phyloP scores from a whole-genome alignment of 1,284 basidiomycete genomes.

The Mycena citricolor region DNA sequence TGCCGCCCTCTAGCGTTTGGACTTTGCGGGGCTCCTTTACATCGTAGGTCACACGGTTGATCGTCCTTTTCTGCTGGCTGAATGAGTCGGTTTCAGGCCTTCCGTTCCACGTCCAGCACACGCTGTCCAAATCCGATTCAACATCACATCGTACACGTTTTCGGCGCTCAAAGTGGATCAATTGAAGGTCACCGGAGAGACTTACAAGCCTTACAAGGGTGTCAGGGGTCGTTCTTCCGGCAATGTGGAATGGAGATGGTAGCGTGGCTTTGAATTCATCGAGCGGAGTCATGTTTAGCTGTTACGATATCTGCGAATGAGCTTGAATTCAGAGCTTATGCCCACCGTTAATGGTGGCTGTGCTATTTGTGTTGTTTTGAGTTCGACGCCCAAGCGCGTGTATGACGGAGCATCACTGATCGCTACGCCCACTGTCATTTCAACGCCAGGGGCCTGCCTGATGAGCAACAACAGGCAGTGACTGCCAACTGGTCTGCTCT shows the following conservation, averaged over 20 bases:
- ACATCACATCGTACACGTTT: constrained; percentile 71
- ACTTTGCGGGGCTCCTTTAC: constrained; percentile 77
- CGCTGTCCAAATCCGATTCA: constrained; percentile 72
- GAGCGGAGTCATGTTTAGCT: neutral
- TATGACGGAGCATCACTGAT: too few species aligned
- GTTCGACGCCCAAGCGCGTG: too few species aligned
- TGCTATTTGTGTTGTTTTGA: too few species aligned
- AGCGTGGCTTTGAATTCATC: constrained; percentile 28
- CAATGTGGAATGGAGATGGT: constrained; percentile 78
- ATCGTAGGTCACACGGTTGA: constrained; percentile 57
- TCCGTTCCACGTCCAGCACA: constrained; percentile 55
- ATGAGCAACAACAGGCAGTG: too few species aligned
- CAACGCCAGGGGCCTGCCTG: too few species aligned
- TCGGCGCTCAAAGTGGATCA: constrained; percentile 84
- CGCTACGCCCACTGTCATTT: too few species aligned
- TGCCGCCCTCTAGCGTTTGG: constrained; percentile 69
- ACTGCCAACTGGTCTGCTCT: too few species aligned
- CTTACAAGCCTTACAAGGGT: constrained; percentile 87
- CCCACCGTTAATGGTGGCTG: too few species aligned
- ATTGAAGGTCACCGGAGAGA: constrained; percentile 77
- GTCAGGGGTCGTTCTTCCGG: constrained; percentile 63
- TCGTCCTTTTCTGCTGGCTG: constrained; percentile 6
- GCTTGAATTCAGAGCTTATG: neutral
- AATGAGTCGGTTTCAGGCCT: constrained; percentile 36
- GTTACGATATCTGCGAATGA: constrained; percentile 4